Base-by-base conservation (phyloP, 371 early-diverging fungal genomes). In the Choanephora cucurbitarum region DNA sequence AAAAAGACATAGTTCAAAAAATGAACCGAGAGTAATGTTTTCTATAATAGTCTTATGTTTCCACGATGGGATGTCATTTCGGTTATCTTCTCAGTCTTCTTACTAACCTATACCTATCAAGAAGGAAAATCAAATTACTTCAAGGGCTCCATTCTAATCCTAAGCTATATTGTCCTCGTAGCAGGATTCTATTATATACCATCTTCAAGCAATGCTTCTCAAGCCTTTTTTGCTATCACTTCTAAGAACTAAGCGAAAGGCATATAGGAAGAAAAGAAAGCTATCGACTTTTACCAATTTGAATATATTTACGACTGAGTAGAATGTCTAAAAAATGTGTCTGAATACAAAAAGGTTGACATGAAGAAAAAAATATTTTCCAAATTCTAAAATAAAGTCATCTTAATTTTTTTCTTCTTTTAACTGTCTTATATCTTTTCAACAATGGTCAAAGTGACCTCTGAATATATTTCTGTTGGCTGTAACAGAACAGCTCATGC, bases 81-180 rank as follows among this genome's bases (percentile, higher is more conserved):
- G 7, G 91, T 94, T 41, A 64, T 95, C 31, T 91, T 96, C 59
- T 91, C 92, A n/a, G 94, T 95, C 28, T 95, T 96, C 67, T 72
- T 96, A 47, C 67, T 91, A 53, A 89, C 89, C 6, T 94, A 95
- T 60, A 89, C 94, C 18, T 96, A 94, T 64, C 90, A 90, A 64
- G 98, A 98, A 77, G 97, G 97, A 52, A 95, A 91, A 70, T 80
- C 89, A 52, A 96, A 98, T 69, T 96, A 96, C 72, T 97, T 97
- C 67, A 95, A 98, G 75, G 97, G 97, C 28, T 79, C 92, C 7
- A 93, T 98, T 55, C 79, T 98, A 44, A 80, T 89, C 34, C 65
- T 96, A 17, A 88, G 90, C 42, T 98, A 98, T 70, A 64, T 77
- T 28, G 88, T 97, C 5, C 71, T 96, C 46, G 71, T 96, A 64